phyloP scores from a whole-genome alignment of 2,329 filamentous ascomycete genomes.

The Botryotinia narcissicola region DNA sequence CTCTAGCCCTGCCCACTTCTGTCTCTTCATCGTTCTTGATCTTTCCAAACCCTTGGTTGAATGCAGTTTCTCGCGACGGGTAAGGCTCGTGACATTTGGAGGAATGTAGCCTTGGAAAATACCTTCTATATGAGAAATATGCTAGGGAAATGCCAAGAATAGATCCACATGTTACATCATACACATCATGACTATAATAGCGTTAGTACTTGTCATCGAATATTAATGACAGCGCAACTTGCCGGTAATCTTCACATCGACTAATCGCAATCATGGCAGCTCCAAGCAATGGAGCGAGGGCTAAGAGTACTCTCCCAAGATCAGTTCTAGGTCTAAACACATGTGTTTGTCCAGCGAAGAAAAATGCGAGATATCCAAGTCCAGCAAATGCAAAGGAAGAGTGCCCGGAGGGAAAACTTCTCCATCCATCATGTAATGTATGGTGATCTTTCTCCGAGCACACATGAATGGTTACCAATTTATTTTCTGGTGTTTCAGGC shows the following conservation, averaged over 20 bases:
- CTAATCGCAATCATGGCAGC: slow-evolving; percentile 68
- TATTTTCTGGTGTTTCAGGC: slow-evolving; percentile 46
- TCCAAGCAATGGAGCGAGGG: slow-evolving; percentile 57
- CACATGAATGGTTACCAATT: slow-evolving; percentile 62
- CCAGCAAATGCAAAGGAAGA: slow-evolving; percentile 77
- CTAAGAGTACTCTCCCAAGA: slow-evolving; percentile 55
- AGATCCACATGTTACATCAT: slow-evolving; percentile 63
- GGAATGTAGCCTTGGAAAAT: slow-evolving; percentile 57
- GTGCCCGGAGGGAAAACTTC: slow-evolving; percentile 79
- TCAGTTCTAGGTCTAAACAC: slow-evolving; percentile 50
- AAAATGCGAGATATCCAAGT: slow-evolving; percentile 70
- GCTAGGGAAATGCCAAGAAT: slow-evolving; percentile 58
- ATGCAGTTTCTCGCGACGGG: slow-evolving; percentile 39
- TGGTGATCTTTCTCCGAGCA: slow-evolving; percentile 71
- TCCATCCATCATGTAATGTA: slow-evolving; percentile 76
- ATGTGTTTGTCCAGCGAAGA: slow-evolving; percentile 64
- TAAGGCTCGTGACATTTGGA: slow-evolving; percentile 57
- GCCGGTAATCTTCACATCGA: slow-evolving; percentile 65
- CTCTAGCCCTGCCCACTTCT: slow-evolving; percentile 24
- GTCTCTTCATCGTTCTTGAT: slow-evolving; percentile 37
- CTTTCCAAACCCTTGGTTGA: slow-evolving; percentile 38
- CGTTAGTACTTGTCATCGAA: slow-evolving; percentile 15
- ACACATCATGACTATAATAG: slow-evolving; percentile 57
- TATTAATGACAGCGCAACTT: not conserved
- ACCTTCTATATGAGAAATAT: slow-evolving; percentile 64